A percentile compares a stretch with the other conserved stretches of the same genome.
phyloP scores from a whole-genome alignment of 495 filamentous ascomycete genomes.

The Astrocystis sublimbata region DNA sequence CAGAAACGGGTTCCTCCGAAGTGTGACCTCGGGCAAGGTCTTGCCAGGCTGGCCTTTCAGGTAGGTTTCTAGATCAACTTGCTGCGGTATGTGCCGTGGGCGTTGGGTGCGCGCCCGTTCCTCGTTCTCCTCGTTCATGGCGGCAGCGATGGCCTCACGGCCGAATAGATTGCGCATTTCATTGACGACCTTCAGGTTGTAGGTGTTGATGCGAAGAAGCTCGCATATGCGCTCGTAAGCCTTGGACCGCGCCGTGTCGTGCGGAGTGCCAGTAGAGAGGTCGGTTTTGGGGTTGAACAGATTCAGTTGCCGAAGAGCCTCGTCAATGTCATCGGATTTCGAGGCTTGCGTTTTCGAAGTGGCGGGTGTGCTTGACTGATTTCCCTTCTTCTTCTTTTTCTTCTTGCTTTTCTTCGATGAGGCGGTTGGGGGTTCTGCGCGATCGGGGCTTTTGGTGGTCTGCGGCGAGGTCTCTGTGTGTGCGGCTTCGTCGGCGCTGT shows the following conservation, averaged over 20 bases:
- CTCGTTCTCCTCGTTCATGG: constrained; percentile 54
- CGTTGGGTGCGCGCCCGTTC: constrained; percentile 43
- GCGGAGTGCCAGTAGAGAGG: constrained; percentile 10
- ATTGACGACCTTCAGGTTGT: constrained; percentile 80
- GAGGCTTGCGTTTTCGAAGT: constrained; percentile 20
- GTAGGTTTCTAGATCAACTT: constrained; percentile 68
- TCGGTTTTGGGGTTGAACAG: constrained; percentile 29
- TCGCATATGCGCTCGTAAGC: constrained; percentile 46
- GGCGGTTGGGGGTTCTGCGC: constrained; percentile 32
- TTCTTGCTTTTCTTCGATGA: constrained; percentile 61
- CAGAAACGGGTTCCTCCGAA: constrained; percentile 79
- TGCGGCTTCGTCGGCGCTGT: constrained; percentile 39
- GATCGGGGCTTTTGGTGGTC: constrained; percentile 43
- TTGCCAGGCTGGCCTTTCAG: constrained; percentile 62
- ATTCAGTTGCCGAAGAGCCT: constrained; percentile 67
- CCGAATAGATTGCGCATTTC: constrained; percentile 96
- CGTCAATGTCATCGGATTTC: constrained; percentile 78
- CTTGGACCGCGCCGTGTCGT: constrained; percentile 17
- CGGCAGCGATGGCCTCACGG: constrained; percentile 68
- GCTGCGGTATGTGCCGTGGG: constrained; percentile 55
- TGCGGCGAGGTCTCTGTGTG: constrained; percentile 23
- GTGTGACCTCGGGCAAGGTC: constrained; percentile 66
- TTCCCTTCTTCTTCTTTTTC: constrained; percentile 61
- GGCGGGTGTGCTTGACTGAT: constrained; percentile 28
- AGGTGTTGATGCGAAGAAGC: constrained; percentile 74